Evolutionary conservation across 108 stramenopile genomes (phyloP), one percentile per base, ranked within the genome.

Genomic region (Nannochloropsis salina): DNA sequence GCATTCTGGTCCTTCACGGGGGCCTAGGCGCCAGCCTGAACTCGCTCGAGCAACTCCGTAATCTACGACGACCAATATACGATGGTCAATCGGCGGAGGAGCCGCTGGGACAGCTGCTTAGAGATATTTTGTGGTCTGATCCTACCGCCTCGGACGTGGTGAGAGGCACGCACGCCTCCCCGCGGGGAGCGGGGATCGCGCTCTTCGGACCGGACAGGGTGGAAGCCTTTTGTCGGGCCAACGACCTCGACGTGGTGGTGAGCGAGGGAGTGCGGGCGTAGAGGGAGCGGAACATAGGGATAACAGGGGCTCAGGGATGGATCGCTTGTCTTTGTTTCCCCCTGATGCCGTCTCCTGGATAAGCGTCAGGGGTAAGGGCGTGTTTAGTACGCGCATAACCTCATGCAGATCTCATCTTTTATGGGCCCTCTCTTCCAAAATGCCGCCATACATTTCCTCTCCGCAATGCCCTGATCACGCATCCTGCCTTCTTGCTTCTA

Each of bases 1-100:
- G 84, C 41, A 84, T 84, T 10, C 11, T 80, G 41, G 84, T 84
- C 45, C 40, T 84, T 41, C 84, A 84, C 41, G 84, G 84, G 6
- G 84, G 84, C 84, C 18, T 84, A 31, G 84, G 84, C 61, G 84
- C 47, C 12, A 51, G 47, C 15, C 47, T 51, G 18, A 51, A 51
- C 47, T 51, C 15, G 12, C 12, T 51, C 47, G 47, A 51, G 15
- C 47, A 51, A 15, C 47, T 51, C 12, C 47, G 15, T 10, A 15
- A 10, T 0, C 15, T 51, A 1, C 47, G 15, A 15, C 10, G 47
- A 15, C 47, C 47, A 51, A 51, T 51, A 12, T 10, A 12, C 47
- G 15, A 51, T 51, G 47, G 47, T 12, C 12, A 51, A 15, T 10
- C 47, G 1, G 15, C 12, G 15, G 47, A 51, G 47, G 47, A 51